Evolutionary conservation across 306 rosid species (phyloP).

Genomic region (Cicer cuneatum): DNA sequence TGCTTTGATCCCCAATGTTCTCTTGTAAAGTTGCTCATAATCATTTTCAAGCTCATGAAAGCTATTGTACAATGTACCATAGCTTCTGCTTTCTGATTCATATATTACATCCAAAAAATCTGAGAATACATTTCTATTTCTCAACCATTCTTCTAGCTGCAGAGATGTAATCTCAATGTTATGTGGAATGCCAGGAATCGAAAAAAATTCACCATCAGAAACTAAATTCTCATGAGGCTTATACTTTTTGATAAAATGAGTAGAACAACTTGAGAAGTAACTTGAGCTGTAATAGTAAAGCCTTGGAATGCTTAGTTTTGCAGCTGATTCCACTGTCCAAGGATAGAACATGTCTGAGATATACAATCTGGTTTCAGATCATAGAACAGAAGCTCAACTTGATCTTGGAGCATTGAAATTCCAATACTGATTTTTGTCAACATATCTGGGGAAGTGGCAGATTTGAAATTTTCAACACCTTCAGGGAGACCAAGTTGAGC

Average conservation of each 20-base stretch:
- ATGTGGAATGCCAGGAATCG: slow-evolving; percentile 33
- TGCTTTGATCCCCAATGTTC: slow-evolving; percentile 28
- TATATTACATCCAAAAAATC: neutral
- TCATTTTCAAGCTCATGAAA: slow-evolving; percentile 43
- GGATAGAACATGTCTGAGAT: slow-evolving; percentile 36
- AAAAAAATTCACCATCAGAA: slow-evolving; percentile 26
- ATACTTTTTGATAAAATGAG: neutral
- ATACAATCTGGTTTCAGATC: slow-evolving; percentile 42
- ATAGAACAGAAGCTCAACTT: slow-evolving; percentile 32
- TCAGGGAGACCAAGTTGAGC: slow-evolving; percentile 41
- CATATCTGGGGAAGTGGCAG: neutral
- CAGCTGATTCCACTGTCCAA: slow-evolving; percentile 49
- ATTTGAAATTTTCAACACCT: slow-evolving; percentile 43
- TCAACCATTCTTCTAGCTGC: neutral
- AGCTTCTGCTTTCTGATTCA: slow-evolving; percentile 40
- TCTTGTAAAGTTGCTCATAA: slow-evolving; percentile 35
- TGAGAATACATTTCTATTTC: neutral
- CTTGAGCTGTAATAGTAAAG: slow-evolving; percentile 42
- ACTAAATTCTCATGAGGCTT: slow-evolving; percentile 32
- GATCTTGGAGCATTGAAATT: slow-evolving; percentile 30
- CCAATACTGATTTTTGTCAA: slow-evolving; percentile 6
- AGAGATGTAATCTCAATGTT: slow-evolving; percentile 31
- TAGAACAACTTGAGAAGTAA: slow-evolving; percentile 30
- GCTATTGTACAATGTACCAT: slow-evolving; percentile 41
- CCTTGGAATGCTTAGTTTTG: slow-evolving; percentile 43